Conservation (phyloP, 1,139 yeast genomes). For the Taphrina deformans region DNA sequence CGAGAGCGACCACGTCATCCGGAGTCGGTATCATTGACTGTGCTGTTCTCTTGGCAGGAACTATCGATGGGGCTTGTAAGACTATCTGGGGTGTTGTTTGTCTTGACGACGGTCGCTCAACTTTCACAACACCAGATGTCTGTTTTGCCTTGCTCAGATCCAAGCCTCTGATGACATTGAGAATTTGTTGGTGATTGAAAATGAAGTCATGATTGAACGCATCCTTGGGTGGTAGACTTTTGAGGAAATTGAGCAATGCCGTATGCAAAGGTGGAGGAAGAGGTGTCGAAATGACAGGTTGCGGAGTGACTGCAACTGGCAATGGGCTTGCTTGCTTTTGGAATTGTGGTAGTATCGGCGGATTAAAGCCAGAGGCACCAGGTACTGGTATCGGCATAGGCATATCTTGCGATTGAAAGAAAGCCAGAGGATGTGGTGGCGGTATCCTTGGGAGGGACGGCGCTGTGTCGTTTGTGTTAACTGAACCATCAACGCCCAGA, state of each 20-base stretch:
- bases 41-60: conserved; percentile 24
- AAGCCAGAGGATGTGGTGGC: conserved; percentile 15
- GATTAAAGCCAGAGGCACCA: conserved; percentile 4
- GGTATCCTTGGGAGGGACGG: conserved; percentile 19
- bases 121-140: neutral
- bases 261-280: conserved; percentile 33
- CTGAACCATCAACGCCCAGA: conserved; percentile 7
- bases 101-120: neutral
- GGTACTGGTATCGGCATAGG: neutral
- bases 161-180: conserved; percentile 31
- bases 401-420: neutral
- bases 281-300: neutral
- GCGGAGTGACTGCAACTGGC: conserved; percentile 1
- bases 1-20: conserved; percentile 24
- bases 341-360: conserved; percentile 1
- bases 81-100: conserved; percentile 5
- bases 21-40: conserved; percentile 23
- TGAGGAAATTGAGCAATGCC: conserved; percentile 41
- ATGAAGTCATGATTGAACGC: conserved; percentile 37
- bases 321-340: conserved; percentile 1
- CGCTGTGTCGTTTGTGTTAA: neutral
- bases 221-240: conserved; percentile 44
- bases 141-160: conserved; percentile 2
- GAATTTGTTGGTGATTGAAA: conserved; percentile 32
- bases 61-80: conserved; percentile 3